Conservation (phyloP, 2,329 filamentous ascomycete genomes). For the Trichoderma simmonsii region DNA sequence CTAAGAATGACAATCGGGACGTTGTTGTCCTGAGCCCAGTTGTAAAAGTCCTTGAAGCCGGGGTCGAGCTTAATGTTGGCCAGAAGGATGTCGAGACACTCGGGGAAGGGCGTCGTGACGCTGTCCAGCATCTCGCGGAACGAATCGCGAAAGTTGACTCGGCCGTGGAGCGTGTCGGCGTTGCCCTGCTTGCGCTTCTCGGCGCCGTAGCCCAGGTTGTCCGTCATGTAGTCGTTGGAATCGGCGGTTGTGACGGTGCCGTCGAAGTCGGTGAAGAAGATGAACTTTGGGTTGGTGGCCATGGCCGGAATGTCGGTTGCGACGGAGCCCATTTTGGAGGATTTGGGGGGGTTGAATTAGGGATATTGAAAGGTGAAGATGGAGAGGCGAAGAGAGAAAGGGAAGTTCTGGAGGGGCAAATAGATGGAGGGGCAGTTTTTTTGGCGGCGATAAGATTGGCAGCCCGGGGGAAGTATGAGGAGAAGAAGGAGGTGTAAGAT, state of each 20-base stretch:
- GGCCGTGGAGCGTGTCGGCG: conserved; percentile 69
- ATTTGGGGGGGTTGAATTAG: neutral
- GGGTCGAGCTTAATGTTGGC: conserved; percentile 87
- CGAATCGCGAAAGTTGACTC: conserved; percentile 73
- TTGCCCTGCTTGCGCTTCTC: conserved; percentile 71
- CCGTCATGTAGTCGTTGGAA: conserved; percentile 72
- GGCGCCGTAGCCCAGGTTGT: conserved; percentile 82
- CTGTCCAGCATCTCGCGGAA: conserved; percentile 93
- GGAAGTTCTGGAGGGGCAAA: neutral
- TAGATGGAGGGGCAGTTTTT: neutral
- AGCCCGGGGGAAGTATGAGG: neutral
- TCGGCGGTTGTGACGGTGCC: conserved; percentile 81
- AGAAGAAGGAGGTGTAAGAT: neutral
- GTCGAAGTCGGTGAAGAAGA: conserved; percentile 99
- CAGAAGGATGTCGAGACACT: conserved; percentile 76
- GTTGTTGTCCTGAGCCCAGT: conserved; percentile 76
- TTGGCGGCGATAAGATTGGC: neutral
- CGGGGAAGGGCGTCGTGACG: conserved; percentile 72
- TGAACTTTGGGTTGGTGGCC: conserved; percentile 73
- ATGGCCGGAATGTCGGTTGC: conserved; percentile 53
- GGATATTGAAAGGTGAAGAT: neutral
- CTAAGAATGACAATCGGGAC: conserved; percentile 90
- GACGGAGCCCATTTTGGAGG: conserved; percentile 41
- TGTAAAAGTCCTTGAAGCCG: conserved; percentile 81
- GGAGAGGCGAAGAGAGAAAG: neutral